Evolutionary conservation across 2,329 filamentous ascomycete genomes (phyloP), one percentile per base, ranked within the genome.

Genomic region (Sarocladium brachiariae): DNA sequence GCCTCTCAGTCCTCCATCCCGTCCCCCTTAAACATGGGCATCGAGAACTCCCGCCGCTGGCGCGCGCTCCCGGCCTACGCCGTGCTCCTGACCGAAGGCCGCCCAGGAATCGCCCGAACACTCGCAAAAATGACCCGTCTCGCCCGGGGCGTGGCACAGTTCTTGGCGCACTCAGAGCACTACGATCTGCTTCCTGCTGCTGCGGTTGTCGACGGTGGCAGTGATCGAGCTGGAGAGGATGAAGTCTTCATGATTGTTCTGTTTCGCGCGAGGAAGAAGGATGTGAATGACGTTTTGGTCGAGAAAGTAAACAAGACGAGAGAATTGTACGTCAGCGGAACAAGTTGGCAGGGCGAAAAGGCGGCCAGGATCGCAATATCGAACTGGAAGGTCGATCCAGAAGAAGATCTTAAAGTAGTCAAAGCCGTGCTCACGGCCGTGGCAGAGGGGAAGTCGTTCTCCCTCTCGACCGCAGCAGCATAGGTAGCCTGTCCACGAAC

Each of bases 31-130:
- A 92, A 96, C 66, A 81, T 93, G 51, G 89, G 90, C 18, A 73
- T 96, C 18, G 91, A 96, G 60, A 96, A 96, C 67, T 96, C 90
- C 2, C 82, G 91, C 34, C 84, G 91, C 5, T 95, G 96, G 71
- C 81, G 92, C 50, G 91, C 91, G 0, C 72, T 96, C n/a, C 91
- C 92, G 0, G 86, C 89, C 8, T 96, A 96, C 62, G 84, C 89
- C 10, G 86, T 84, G 0, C 75, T 96, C 2, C 65, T 85, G 18
- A 84, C 86, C 43, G 86, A 93, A 59, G 92, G 92, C 1, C 73
- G 74, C 2, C 63, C 74, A 0, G 90, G 89, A 0, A 80, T 95
- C 56, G 72, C 74, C 1, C 71, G 75, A 1, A 85, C 96, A 70
- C 71, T 96, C 4, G 74, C 79, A 54, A 77, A 80, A 23, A 90